Evolutionary conservation across 306 rosid species (phyloP).

Genomic region (Vigna trinervia): DNA sequence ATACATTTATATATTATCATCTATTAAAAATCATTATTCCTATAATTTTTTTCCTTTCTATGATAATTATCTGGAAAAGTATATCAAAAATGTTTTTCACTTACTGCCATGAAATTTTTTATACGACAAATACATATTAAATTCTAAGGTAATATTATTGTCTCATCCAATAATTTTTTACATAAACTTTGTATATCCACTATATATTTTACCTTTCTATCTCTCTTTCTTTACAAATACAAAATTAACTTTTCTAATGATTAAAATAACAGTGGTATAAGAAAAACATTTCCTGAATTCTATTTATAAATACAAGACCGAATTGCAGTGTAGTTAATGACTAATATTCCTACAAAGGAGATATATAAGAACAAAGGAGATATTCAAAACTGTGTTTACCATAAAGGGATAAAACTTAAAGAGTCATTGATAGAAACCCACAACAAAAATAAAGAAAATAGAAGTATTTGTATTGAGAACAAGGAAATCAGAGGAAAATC

Average conservation of each 20-base stretch:
- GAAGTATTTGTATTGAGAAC: no score
- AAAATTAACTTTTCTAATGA: no score
- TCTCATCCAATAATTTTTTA: no score
- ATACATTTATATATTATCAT: background rate
- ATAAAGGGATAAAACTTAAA: background rate
- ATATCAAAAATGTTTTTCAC: background rate
- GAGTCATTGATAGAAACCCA: no score
- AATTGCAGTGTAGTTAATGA: background rate
- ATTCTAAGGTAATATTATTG: no score
- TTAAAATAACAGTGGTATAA: no score
- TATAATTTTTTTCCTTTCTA: background rate
- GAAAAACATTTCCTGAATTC: background rate
- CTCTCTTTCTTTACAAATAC: no score
- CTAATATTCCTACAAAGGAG: background rate
- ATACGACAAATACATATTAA: background rate
- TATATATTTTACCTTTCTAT: no score
- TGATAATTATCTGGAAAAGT: background rate
- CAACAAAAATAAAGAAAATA: no score
- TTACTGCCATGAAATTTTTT: background rate
- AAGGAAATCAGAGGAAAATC: no score
- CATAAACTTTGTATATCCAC: no score
- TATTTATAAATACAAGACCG: constrained; percentile 11
- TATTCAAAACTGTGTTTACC: background rate
- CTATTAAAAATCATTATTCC: background rate
- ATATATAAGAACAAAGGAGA: background rate